Base-by-base conservation (phyloP, 148 eudicot genomes). In the Hydrangea macrophylla region DNA sequence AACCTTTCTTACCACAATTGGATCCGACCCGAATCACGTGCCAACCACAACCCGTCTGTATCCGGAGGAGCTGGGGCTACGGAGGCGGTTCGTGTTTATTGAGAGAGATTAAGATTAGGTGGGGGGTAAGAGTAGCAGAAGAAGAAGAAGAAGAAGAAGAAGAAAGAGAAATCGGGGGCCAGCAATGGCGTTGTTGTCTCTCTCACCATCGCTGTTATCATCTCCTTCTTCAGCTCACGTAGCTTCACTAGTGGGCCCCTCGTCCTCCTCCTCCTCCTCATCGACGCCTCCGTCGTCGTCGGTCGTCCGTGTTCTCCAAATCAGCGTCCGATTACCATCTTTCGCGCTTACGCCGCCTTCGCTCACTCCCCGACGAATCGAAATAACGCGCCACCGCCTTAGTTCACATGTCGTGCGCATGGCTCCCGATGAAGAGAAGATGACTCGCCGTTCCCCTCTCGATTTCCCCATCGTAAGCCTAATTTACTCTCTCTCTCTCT, bases 361-460 rank as follows among this genome's bases (percentile, higher is more conserved):
- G 20, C n/a, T 54, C 23, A 25, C 62, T 55, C 18, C 39, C 18
- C 55, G 42, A 26, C 54, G 36, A 33, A 22, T 15, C 44, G 45
- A 9, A 33, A 13, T 53, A 6, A 23, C 18, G 0, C 40, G 75
- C 17, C 15, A 2, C 30, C 22, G 23, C 36, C 59, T 62, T 62
- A 32, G 44, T 27, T 6, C 5, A n/a, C 68, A 67, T 32, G 75
- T 80, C 23, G 87, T 88, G 57, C 64, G 89, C 74, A 87, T 89
- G 96, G 98, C 95, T 51, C 97, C 97, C 8, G 92, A 92, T 0
- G 91, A 85, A 70, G 88, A 89, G 79, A 92, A 72, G 84, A 79
- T 85, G 78, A 92, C 93, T 72, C 96, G 91, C 66, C 98, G 93
- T 15, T 87, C 96, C 28, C 98, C 98, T 72, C 88, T 85, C 40